These are phyloP conservation scores for Tulasnella sp. DNA, from an alignment of 768 basidiomycete genomes.

Conservation along the genomic window DNA sequence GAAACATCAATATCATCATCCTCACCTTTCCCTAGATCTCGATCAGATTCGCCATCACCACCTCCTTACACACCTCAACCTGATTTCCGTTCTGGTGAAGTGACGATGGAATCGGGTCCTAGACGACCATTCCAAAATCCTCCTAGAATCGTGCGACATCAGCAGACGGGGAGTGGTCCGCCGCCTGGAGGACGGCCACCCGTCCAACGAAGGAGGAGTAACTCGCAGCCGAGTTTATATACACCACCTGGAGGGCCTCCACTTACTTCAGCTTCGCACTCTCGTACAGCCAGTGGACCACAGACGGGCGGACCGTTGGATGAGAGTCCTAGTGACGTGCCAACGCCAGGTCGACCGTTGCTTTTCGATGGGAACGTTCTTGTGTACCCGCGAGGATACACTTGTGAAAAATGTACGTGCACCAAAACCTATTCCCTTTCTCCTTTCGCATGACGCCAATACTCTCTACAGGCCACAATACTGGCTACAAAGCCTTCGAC, in stretches of 20 bases:
- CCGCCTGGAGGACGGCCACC: not conserved
- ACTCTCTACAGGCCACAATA: constrained; percentile 47
- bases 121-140: constrained; percentile 12
- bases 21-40: not conserved
- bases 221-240: constrained; percentile 6
- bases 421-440: not conserved
- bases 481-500: constrained; percentile 61
- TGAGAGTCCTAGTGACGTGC: constrained; percentile 50
- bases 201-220: not conserved
- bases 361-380: constrained; percentile 50
- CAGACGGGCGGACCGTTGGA: constrained; percentile 26
- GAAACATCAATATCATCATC: not conserved
- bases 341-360: constrained; percentile 58
- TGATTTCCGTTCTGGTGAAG: constrained; percentile 3
- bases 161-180: not conserved
- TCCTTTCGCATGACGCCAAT: not conserved
- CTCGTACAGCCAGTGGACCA: too few species aligned
- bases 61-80: constrained; percentile 8
- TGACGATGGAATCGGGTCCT: constrained; percentile 10
- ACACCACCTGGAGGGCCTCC: not conserved
- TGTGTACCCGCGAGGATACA: constrained; percentile 54
- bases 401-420: constrained; percentile 57
- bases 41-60: not conserved
- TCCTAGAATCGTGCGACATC: not conserved
- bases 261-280: too few species aligned